phyloP scores from a whole-genome alignment of 805 yeast species.

The Lachancea dasiensis region DNA sequence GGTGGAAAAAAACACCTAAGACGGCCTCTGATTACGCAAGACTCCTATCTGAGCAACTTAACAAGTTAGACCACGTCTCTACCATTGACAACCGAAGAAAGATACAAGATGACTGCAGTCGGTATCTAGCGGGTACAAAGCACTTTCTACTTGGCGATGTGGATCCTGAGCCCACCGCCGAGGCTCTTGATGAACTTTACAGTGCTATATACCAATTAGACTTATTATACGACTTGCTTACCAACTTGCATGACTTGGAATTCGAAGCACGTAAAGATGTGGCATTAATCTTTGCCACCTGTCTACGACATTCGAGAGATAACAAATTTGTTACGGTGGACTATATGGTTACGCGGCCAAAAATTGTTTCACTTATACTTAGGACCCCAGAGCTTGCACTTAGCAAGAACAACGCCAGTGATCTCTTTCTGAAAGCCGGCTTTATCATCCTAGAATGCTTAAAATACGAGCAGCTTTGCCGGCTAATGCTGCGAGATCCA shows the following conservation, averaged over 20 bases:
- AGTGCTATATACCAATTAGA: conserved; percentile 74
- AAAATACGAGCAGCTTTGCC: conserved; percentile 65
- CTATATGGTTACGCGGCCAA: conserved; percentile 62
- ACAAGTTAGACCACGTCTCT: conserved; percentile 45
- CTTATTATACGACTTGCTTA: conserved; percentile 54
- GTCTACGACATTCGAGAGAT: conserved; percentile 74
- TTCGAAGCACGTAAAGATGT: conserved; percentile 90
- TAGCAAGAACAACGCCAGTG: conserved; percentile 31
- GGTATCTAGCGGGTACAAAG: conserved; percentile 59
- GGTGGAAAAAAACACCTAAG: conserved; percentile 86
- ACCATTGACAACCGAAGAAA: conserved; percentile 34
- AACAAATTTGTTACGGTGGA: conserved; percentile 82
- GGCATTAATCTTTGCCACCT: conserved; percentile 59
- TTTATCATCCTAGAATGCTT: conserved; percentile 79
- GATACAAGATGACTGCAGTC: conserved; percentile 67
- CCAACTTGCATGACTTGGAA: conserved; percentile 60
- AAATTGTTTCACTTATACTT: conserved; percentile 54
- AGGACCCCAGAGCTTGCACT: conserved; percentile 61
- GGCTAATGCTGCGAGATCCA: conserved; percentile 51
- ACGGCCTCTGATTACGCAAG: conserved; percentile 81
- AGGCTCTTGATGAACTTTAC: conserved; percentile 67
- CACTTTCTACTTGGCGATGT: conserved; percentile 59
- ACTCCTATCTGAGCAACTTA: conserved; percentile 65
- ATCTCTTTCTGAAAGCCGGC: conserved; percentile 68
- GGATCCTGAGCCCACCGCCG: conserved; percentile 51